A percentile compares a stretch with the other conserved stretches of the same genome.
Conservation (phyloP, 495 filamentous ascomycete species). For the Xylaria castorea region DNA sequence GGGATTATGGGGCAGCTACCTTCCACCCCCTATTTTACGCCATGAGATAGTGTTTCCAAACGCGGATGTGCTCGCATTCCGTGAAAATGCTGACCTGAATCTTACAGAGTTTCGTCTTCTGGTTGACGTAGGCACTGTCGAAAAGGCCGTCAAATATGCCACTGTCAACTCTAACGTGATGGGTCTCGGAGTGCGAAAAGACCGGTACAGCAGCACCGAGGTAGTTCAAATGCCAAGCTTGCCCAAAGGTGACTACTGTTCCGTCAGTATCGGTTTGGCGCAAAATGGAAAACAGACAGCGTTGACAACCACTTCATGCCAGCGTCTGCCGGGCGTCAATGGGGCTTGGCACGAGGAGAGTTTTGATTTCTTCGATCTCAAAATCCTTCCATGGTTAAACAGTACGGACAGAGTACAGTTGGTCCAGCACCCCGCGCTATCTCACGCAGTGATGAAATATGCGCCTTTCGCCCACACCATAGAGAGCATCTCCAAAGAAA, state of each 20-base stretch:
- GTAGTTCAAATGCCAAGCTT: not conserved
- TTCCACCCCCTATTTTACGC: not conserved
- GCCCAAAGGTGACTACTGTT: constrained; percentile 23
- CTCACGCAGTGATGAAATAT: constrained; percentile 28
- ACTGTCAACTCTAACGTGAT: constrained; percentile 15
- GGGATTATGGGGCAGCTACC: not conserved
- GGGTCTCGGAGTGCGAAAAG: not conserved
- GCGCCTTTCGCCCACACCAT: constrained; percentile 36
- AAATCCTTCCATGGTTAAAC: not conserved
- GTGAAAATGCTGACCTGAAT: constrained; percentile 13
- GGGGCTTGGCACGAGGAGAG: constrained; percentile 26
- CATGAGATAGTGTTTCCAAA: constrained; percentile 13
- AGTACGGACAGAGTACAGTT: constrained; percentile 20
- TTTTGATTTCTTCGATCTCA: constrained; percentile 32
- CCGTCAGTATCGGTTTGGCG: constrained; percentile 17
- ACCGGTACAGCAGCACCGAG: not conserved
- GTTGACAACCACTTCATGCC: not conserved
- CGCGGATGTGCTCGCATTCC: constrained; percentile 26
- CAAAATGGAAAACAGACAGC: constrained; percentile 27
- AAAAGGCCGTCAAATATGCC: constrained; percentile 29
- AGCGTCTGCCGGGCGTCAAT: constrained; percentile 19
- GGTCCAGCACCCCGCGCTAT: constrained; percentile 31
- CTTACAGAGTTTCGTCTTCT: constrained; percentile 32
- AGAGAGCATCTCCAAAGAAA: constrained; percentile 35
- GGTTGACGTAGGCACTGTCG: constrained; percentile 12